Conservation (phyloP, 2,329 filamentous ascomycete genomes). For the Leptographium lundbergii region DNA sequence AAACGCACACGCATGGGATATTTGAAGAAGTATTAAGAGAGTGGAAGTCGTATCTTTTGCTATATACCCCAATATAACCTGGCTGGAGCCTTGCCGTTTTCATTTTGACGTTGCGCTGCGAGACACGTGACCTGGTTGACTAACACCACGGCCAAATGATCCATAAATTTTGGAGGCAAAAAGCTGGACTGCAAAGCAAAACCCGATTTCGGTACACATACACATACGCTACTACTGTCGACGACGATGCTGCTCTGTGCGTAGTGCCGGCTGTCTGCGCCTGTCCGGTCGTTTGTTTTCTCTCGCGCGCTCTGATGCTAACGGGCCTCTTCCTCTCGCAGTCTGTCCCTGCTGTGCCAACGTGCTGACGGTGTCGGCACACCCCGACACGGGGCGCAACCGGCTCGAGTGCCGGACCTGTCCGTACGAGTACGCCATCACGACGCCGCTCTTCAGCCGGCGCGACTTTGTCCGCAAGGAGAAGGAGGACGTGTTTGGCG, state of each 20-base stretch:
- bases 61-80: not conserved
- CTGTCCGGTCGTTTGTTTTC: not conserved
- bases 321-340: constrained; percentile 17
- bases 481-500: constrained; percentile 80
- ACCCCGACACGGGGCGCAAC: constrained; percentile 46
- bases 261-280: not conserved
- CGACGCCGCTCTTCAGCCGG: constrained; percentile 66
- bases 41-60: not conserved
- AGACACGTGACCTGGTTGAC: not conserved
- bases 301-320: not conserved
- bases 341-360: constrained; percentile 80
- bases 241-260: not conserved
- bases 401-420: constrained; percentile 93
- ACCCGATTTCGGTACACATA: not conserved
- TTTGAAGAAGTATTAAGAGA: not conserved
- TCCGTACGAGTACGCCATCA: constrained; percentile 79
- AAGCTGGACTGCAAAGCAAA: not conserved
- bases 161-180: not conserved
- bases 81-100: not conserved
- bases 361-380: constrained; percentile 60
- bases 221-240: not conserved
- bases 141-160: not conserved
- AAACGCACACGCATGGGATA: not conserved
- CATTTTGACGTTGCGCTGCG: not conserved
- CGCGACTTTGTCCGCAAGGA: constrained; percentile 79